A percentile compares a stretch with the other conserved stretches of the same genome.
These are phyloP conservation scores for Phlyctochytrium planicorne DNA, from an alignment of 192 early-diverging fungal species.

Conservation along the genomic window DNA sequence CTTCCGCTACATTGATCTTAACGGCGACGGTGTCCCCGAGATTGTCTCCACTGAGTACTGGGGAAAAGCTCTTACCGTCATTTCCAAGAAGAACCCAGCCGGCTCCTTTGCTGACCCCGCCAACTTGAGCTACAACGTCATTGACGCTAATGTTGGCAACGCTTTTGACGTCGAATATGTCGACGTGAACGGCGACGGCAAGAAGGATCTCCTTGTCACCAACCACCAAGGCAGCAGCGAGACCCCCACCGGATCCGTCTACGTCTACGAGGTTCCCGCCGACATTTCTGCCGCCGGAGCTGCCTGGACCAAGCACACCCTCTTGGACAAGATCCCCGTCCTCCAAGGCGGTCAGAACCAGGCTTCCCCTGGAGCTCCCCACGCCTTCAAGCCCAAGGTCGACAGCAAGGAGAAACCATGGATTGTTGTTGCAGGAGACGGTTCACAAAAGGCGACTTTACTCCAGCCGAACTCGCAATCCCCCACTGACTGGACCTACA, in stretches of 20 bases:
- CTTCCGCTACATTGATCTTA: constrained; percentile 15
- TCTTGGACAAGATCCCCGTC: constrained; percentile 15
- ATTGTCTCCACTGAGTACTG: constrained; percentile 25
- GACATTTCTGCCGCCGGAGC: neutral
- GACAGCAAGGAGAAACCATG: constrained; percentile 17
- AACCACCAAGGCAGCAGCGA: constrained; percentile 18
- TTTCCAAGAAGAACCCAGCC: constrained; percentile 5
- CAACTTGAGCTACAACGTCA: constrained; percentile 11
- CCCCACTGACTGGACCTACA: constrained; percentile 24
- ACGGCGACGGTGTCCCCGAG: constrained; percentile 20
- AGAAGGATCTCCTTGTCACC: constrained; percentile 22
- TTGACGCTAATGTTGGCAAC: constrained; percentile 16
- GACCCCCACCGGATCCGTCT: constrained; percentile 1
- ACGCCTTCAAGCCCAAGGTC: constrained; percentile 15
- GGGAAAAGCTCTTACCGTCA: constrained; percentile 14
- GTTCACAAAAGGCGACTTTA: constrained; percentile 7
- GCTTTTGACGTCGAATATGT: constrained; percentile 22
- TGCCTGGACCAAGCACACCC: constrained; percentile 10
- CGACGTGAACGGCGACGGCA: constrained; percentile 30
- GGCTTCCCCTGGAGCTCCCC: constrained; percentile 19
- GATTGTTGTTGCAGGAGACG: constrained; percentile 25
- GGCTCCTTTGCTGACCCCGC: constrained; percentile 8
- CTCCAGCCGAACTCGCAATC: constrained; percentile 14
- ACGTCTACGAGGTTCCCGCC: constrained; percentile 10
- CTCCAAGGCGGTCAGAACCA: constrained; percentile 16